Evolutionary conservation across 2,329 filamentous ascomycete species (phyloP), one percentile per base, ranked within the genome.

Genomic region (Epichloe festucae): DNA sequence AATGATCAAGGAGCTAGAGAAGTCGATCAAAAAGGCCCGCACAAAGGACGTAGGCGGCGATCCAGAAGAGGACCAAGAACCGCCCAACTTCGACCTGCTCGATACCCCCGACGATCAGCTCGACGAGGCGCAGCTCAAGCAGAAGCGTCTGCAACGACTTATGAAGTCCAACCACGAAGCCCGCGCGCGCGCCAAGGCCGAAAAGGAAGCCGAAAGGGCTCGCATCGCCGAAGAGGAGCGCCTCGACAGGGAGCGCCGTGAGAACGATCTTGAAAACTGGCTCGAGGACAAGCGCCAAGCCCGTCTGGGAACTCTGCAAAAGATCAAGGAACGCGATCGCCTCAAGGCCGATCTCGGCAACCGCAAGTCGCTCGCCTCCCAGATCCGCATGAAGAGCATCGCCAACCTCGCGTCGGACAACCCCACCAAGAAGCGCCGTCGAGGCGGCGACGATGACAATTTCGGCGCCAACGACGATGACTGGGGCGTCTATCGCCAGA

Each of bases 381-480:
- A 97, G 67, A 94, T 95, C 70, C 87, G 93, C 56, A 98, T 98
- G 93, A 97, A 97, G 71, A 91, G 85, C 48, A 89, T 98, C 53
- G 93, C 93, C 54, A 96, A 95, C 63, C 82, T 98, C 1, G 93
- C 93, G 3, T 90, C 91, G 0, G 93, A 98, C 66, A 83, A 81
- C 5, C 89, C 91, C 1, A 73, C 77, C 57, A 89, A 90, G 66
- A 94, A 95, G 68, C 81, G 91, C 52, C 77, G 89, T 14, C 82
- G 90, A 17, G 89, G 89, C 7, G 87, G 85, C 4, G 91, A 97
- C 63, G 93, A 98, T 61, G 93, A 98, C 64, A 89, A 88, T 54
- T 98, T 98, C 63, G 93, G 93, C 52, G 90, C 90, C 48, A 91
- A 98, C 66, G 93, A 98, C 63, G 90, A 94, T 52, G 93, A 98